These are phyloP conservation scores for Didymella sp. DNA, from an alignment of 2,329 filamentous ascomycete genomes.

Conservation along the genomic window DNA sequence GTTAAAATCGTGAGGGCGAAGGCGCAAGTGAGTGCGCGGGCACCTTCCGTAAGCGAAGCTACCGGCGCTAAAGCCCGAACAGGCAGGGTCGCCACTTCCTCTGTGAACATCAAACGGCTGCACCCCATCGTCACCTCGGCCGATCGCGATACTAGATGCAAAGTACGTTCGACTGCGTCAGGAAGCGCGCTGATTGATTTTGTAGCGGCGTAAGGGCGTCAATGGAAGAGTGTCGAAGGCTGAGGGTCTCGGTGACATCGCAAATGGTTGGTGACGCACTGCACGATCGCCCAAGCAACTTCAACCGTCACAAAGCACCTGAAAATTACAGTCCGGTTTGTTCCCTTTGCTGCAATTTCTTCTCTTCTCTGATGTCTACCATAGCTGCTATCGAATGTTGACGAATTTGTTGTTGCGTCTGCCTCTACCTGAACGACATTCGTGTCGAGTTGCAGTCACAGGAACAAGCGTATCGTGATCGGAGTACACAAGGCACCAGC, in stretches of 20 bases:
- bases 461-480: not conserved
- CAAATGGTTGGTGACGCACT: not conserved
- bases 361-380: not conserved
- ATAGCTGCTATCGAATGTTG: not conserved
- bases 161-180: not conserved
- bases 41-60: slow-evolving; percentile 3
- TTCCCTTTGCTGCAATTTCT: not conserved
- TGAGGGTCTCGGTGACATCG: not conserved
- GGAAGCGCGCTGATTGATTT: not conserved
- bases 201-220: not conserved
- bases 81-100: not conserved
- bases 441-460: too few relatives aligned
- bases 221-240: not conserved
- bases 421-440: too few relatives aligned
- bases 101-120: not conserved
- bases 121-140: not conserved
- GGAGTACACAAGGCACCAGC: too few relatives aligned
- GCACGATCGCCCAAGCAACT: not conserved
- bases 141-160: not conserved
- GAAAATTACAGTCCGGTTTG: not conserved
- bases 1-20: slow-evolving; percentile 2
- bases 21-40: slow-evolving; percentile 2
- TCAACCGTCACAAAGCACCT: not conserved
- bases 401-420: not conserved
- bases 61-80: not conserved